Conservation (phyloP, 305 asterid species). For the Fraxinus baroniana region DNA sequence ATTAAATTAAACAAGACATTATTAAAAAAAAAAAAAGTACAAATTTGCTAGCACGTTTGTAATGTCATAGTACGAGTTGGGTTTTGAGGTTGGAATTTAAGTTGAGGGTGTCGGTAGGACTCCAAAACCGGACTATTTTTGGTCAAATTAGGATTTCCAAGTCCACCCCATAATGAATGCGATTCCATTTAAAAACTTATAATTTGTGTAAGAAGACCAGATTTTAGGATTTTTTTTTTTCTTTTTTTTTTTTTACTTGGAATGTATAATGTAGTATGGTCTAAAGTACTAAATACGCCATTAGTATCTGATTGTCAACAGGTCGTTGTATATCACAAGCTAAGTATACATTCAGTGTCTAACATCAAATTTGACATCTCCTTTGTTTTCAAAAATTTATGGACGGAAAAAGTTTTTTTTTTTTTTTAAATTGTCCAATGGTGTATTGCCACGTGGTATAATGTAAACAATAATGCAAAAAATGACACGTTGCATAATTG, state of each 20-base stretch:
- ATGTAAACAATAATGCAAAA: too few relatives aligned
- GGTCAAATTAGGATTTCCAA: not conserved
- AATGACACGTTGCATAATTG: too few relatives aligned
- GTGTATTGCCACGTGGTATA: too few relatives aligned
- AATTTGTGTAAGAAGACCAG: not conserved
- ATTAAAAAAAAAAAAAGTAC: not conserved
- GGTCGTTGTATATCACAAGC: not conserved
- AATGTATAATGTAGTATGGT: not conserved
- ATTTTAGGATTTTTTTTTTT: not conserved
- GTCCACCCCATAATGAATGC: not conserved
- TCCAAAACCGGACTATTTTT: not conserved
- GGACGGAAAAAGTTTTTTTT: too few relatives aligned
- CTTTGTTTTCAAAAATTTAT: too few relatives aligned
- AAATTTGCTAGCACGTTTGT: not conserved
- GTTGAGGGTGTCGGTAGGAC: not conserved
- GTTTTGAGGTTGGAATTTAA: not conserved
- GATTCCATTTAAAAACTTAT: not conserved
- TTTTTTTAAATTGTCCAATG: too few relatives aligned
- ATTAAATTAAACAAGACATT: not conserved
- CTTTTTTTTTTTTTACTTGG: too few relatives aligned
- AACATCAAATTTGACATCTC: too few relatives aligned
- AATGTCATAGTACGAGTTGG: not conserved
- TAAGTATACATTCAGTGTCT: too few relatives aligned
- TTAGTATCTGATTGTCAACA: too few relatives aligned
- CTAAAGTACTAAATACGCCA: not conserved